Conservation (phyloP, 345 rosid genomes). For the Pistacia atlantica region DNA sequence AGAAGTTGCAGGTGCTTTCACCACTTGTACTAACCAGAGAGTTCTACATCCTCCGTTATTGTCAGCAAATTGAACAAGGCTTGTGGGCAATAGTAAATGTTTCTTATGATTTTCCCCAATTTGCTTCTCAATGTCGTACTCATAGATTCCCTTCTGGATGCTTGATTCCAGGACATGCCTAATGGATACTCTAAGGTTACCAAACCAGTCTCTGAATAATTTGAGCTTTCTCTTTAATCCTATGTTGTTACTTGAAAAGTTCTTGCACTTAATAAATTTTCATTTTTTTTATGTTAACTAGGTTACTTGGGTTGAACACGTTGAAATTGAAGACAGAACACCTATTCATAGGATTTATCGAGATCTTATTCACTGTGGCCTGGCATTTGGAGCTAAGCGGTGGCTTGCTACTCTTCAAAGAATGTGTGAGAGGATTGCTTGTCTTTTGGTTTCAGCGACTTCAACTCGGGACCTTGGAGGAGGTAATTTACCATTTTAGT, state of each 20-base stretch:
- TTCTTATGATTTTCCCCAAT: slow-evolving; percentile 81
- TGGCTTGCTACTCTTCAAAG: slow-evolving; percentile 86
- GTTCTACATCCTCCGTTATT: slow-evolving; percentile 72
- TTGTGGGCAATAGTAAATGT: slow-evolving; percentile 85
- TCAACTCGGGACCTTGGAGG: slow-evolving; percentile 79
- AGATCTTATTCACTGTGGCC: slow-evolving; percentile 64
- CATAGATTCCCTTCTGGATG: slow-evolving; percentile 91
- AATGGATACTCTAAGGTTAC: slow-evolving; percentile 91
- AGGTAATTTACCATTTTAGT: slow-evolving; percentile 40
- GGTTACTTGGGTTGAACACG: slow-evolving; percentile 96
- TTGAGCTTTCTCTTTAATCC: slow-evolving; percentile 11
- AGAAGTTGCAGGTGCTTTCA: slow-evolving; percentile 92
- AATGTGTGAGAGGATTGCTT: slow-evolving; percentile 83
- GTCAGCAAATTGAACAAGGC: slow-evolving; percentile 93
- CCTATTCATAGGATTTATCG: slow-evolving; percentile 58
- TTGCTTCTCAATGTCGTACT: slow-evolving; percentile 56
- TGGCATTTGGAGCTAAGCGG: slow-evolving; percentile 88
- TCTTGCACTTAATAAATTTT: neutral
- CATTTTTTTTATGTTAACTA: slow-evolving; percentile 17
- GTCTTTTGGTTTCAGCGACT: slow-evolving; percentile 64
- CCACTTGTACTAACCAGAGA: slow-evolving; percentile 81
- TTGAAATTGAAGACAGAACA: slow-evolving; percentile 75
- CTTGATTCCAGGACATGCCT: slow-evolving; percentile 96
- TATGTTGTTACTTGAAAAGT: neutral
- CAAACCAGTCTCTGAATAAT: slow-evolving; percentile 15